Conservation (phyloP, 805 yeast species). For the Yarrowia phangngaensis region DNA sequence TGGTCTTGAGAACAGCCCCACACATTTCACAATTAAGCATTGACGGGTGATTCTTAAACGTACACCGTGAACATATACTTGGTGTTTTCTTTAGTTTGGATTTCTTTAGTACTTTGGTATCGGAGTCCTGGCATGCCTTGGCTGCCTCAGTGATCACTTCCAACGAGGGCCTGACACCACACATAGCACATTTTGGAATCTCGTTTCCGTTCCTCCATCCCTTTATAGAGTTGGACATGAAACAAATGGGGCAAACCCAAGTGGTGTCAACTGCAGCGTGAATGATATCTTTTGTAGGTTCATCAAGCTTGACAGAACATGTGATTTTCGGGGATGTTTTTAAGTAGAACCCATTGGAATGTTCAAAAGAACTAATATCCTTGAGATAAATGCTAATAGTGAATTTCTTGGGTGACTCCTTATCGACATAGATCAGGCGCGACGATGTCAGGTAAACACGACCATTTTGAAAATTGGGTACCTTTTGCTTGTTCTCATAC, state of each 20-base stretch:
- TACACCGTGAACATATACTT: conserved; percentile 55
- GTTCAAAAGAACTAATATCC: conserved; percentile 44
- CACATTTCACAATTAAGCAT: conserved; percentile 81
- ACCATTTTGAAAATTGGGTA: conserved; percentile 64
- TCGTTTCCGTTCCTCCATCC: conserved; percentile 30
- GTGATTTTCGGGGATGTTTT: conserved; percentile 77
- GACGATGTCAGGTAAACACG: conserved; percentile 70
- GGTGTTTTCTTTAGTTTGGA: neutral
- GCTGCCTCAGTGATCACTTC: conserved; percentile 22
- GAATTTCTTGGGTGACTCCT: conserved; percentile 40
- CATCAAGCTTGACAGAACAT: conserved; percentile 38
- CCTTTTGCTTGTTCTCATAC: conserved; percentile 66
- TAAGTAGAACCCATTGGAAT: conserved; percentile 50
- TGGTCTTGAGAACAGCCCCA: conserved; percentile 50
- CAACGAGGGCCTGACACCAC: conserved; percentile 30
- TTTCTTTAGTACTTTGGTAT: conserved; percentile 6
- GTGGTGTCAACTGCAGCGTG: conserved; percentile 32
- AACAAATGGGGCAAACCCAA: conserved; percentile 92
- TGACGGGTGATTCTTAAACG: conserved; percentile 80
- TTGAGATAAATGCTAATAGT: conserved; percentile 50
- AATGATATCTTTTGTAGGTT: neutral
- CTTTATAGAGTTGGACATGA: conserved; percentile 53
- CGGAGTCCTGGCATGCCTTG: neutral
- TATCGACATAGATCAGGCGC: conserved; percentile 70
- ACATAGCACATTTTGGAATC: conserved; percentile 15